A percentile compares a stretch with the other conserved stretches of the same genome.
phyloP scores from a whole-genome alignment of 2,329 filamentous ascomycete species.

The Tolypocladium tropicale region DNA sequence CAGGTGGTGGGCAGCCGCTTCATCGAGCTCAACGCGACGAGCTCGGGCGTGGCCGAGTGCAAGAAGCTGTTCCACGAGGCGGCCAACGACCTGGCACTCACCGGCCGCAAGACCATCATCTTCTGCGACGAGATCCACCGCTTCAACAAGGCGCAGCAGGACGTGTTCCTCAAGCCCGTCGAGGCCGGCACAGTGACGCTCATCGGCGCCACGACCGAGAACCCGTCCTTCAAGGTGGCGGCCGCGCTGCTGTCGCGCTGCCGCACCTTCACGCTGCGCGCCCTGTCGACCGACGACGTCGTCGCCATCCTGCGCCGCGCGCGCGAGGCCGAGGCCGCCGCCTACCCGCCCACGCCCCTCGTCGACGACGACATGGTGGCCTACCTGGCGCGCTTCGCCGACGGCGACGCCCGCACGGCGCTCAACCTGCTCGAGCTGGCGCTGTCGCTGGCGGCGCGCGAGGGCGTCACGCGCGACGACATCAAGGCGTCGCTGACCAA shows the following conservation, averaged over 20 bases:
- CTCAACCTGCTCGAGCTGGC: slow-evolving; percentile 88
- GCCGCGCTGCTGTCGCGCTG: slow-evolving; percentile 80
- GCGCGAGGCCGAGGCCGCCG: slow-evolving; percentile 46
- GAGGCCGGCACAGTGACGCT: slow-evolving; percentile 84
- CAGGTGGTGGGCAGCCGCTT: slow-evolving; percentile 74
- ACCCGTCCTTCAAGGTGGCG: slow-evolving; percentile 89
- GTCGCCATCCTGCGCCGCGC: slow-evolving; percentile 68
- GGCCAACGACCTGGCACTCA: slow-evolving; percentile 65
- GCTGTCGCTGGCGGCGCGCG: slow-evolving; percentile 53
- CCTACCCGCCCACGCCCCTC: slow-evolving; percentile 38
- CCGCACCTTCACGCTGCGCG: slow-evolving; percentile 76
- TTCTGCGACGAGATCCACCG: slow-evolving; percentile 97
- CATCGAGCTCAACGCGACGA: slow-evolving; percentile 92
- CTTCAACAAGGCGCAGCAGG: slow-evolving; percentile 86
- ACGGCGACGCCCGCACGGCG: slow-evolving; percentile 87
- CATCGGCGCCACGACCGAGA: slow-evolving; percentile 94
- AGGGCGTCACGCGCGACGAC: slow-evolving; percentile 58
- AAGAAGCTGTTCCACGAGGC: slow-evolving; percentile 88
- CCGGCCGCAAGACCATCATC: slow-evolving; percentile 84
- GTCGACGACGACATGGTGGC: slow-evolving; percentile 66
- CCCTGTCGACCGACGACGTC: slow-evolving; percentile 64
- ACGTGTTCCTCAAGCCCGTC: slow-evolving; percentile 87
- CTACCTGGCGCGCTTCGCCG: slow-evolving; percentile 78
- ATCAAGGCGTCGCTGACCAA: slow-evolving; percentile 80
- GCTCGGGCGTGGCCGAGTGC: slow-evolving; percentile 76